These are phyloP conservation scores for Primulina eburnea DNA, from an alignment of 257 asterid genomes.

Conservation along the genomic window DNA sequence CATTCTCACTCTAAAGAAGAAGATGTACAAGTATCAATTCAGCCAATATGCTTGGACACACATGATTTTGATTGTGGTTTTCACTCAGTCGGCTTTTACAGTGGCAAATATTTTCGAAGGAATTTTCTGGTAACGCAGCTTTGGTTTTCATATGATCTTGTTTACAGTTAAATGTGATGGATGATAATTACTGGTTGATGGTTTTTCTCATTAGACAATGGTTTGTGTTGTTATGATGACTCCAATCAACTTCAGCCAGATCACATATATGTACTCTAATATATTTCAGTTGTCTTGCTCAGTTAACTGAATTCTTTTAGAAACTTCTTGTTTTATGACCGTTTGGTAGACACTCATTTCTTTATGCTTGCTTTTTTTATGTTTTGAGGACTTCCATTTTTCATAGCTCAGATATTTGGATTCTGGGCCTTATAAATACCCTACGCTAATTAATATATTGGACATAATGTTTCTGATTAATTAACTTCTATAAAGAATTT, in stretches of 20 bases:
- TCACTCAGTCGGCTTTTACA: constrained; percentile 71
- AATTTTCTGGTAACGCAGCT: constrained; percentile 61
- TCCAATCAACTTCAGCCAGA: background rate
- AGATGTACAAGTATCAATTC: constrained; percentile 88
- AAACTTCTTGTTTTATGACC: background rate
- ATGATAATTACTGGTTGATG: constrained; percentile 13
- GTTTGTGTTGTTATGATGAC: background rate
- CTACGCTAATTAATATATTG: background rate
- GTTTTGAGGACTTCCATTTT: background rate
- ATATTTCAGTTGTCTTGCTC: constrained; percentile 1
- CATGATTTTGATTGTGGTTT: constrained; percentile 77
- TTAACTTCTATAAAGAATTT: constrained; percentile 30
- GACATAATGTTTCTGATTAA: constrained; percentile 1
- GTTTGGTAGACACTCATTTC: background rate
- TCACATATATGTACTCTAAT: background rate
- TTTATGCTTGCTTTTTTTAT: constrained; percentile 7
- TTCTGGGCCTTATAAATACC: background rate
- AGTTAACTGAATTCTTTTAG: background rate
- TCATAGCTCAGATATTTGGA: constrained; percentile 9
- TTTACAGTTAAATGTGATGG: constrained; percentile 8
- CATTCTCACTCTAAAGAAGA: constrained; percentile 82
- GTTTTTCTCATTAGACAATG: background rate
- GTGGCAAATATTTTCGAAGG: constrained; percentile 84
- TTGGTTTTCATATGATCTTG: constrained; percentile 1
- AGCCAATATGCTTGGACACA: constrained; percentile 92